Percentiles rank a stretch among this genome's conserved stretches.
Evolutionary conservation across 352 stramenopile genomes (phyloP).

Genomic region (Pythium grandisporangium): DNA sequence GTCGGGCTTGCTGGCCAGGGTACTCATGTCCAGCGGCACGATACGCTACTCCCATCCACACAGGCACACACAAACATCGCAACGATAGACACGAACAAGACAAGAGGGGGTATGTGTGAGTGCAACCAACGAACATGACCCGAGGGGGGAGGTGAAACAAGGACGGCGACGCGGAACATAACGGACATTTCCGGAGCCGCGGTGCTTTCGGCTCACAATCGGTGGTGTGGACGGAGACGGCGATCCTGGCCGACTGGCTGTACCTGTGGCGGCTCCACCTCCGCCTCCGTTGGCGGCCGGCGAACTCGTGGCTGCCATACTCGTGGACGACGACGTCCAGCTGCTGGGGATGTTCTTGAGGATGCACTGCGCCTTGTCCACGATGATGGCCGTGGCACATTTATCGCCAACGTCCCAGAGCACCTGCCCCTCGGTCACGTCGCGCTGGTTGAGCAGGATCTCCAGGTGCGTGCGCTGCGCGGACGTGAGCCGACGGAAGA

Average conservation of each 20-base stretch:
- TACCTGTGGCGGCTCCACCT: not conserved
- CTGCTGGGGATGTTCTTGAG: conserved; percentile 29
- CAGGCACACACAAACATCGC: too few relatives aligned
- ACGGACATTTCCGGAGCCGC: conserved; percentile 50
- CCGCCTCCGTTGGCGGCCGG: too few relatives aligned
- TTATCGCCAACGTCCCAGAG: conserved; percentile 67
- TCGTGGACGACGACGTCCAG: too few relatives aligned
- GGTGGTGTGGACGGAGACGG: conserved; percentile 7
- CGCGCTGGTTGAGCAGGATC: conserved; percentile 53
- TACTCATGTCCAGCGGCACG: conserved; percentile 44
- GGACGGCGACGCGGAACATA: too few relatives aligned
- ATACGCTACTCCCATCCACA: conserved; percentile 27
- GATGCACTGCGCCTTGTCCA: conserved; percentile 70
- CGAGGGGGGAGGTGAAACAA: not conserved
- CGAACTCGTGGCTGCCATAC: too few relatives aligned
- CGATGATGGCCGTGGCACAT: conserved; percentile 58
- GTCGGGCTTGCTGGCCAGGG: conserved; percentile 29
- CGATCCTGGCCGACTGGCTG: conserved; percentile 1
- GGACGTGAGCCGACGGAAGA: conserved; percentile 72
- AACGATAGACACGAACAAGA: too few relatives aligned
- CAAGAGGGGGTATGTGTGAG: too few relatives aligned
- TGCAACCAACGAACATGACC: too few relatives aligned
- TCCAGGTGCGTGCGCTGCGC: conserved; percentile 84
- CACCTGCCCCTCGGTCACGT: conserved; percentile 52
- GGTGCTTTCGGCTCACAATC: conserved; percentile 24